phyloP scores from a whole-genome alignment of 257 asterid species.

The Euphrasia confusa region DNA sequence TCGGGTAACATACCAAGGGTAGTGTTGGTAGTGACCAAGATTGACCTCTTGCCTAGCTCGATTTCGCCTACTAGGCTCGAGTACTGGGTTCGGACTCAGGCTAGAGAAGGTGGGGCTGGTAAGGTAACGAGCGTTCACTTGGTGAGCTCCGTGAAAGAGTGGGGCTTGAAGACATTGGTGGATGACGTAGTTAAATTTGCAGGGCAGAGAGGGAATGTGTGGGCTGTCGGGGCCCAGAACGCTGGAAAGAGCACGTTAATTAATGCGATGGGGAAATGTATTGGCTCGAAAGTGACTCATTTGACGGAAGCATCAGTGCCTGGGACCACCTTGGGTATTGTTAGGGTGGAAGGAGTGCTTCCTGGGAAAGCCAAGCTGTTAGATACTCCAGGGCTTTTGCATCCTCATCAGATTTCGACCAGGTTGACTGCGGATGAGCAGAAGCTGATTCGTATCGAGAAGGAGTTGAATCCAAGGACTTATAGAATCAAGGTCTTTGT shows the following conservation, averaged over 20 bases:
- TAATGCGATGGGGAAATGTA: conserved; percentile 64
- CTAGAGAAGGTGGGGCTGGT: conserved; percentile 71
- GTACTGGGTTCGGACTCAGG: conserved; percentile 82
- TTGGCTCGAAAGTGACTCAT: conserved; percentile 51
- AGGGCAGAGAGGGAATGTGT: conserved; percentile 79
- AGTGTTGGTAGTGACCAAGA: conserved; percentile 72
- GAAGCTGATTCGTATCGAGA: conserved; percentile 48
- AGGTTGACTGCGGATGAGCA: conserved; percentile 76
- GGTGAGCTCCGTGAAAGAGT: conserved; percentile 77
- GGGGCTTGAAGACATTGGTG: conserved; percentile 81
- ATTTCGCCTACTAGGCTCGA: conserved; percentile 79
- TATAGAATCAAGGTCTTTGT: conserved; percentile 70
- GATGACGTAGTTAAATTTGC: conserved; percentile 70
- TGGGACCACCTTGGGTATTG: conserved; percentile 82
- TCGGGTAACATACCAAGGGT: conserved; percentile 80
- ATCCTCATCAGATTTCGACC: conserved; percentile 79
- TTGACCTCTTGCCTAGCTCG: conserved; percentile 77
- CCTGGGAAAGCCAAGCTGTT: conserved; percentile 79
- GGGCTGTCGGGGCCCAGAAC: conserved; percentile 94
- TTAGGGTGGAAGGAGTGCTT: conserved; percentile 87
- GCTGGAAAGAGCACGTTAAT: conserved; percentile 88
- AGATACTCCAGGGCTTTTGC: conserved; percentile 89
- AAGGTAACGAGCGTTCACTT: conserved; percentile 67
- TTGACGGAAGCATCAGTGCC: conserved; percentile 89
- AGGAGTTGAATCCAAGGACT: conserved; percentile 86